Percentiles rank a stretch among this genome's conserved stretches.
Evolutionary conservation across 1,284 basidiomycete genomes (phyloP).

Genomic region (Anthracocystis walkeri): DNA sequence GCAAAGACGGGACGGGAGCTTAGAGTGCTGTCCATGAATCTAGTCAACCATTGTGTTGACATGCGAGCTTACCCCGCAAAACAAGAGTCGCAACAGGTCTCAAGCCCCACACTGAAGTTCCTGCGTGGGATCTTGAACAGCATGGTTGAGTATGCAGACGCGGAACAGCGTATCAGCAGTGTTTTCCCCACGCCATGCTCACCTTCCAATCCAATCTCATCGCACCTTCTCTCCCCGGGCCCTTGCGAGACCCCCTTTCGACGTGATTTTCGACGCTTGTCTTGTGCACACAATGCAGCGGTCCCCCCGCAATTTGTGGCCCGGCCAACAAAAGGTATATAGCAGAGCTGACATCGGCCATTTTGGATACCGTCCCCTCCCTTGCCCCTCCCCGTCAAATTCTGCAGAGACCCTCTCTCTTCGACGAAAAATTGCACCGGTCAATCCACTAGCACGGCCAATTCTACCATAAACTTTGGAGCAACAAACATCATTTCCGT

Average conservation of each 20-base stretch:
- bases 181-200: too few species aligned
- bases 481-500: neutral
- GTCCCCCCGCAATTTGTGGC: conserved; percentile 2
- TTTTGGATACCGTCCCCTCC: neutral
- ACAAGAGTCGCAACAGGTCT: too few species aligned
- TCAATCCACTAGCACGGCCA: neutral
- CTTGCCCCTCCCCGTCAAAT: neutral
- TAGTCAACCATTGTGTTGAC: neutral
- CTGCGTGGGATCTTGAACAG: too few species aligned
- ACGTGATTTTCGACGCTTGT: neutral
- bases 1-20: neutral
- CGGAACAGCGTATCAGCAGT: too few species aligned
- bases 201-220: too few species aligned
- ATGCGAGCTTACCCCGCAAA: too few species aligned
- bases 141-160: too few species aligned
- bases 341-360: neutral
- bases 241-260: neutral
- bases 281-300: neutral
- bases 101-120: too few species aligned
- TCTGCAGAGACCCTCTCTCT: neutral
- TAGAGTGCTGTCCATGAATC: neutral
- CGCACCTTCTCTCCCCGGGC: neutral
- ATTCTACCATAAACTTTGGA: neutral
- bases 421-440: neutral
- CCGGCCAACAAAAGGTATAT: conserved; percentile 1